These are phyloP conservation scores for Azolla pinnata DNA, from an alignment of 75 land plant species.

Conservation along the genomic window DNA sequence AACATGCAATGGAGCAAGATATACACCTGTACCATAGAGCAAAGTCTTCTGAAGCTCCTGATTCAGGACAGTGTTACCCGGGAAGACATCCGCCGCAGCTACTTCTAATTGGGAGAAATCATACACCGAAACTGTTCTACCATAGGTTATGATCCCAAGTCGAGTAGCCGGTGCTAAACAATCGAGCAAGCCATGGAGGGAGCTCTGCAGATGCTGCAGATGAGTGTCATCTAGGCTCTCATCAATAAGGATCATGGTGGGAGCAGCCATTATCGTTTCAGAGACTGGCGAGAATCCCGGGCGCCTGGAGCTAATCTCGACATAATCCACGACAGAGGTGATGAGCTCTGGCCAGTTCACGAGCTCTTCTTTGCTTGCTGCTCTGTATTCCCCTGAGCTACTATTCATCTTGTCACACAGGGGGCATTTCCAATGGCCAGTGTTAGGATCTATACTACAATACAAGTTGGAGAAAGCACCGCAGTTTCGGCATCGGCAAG, in stretches of 20 bases:
- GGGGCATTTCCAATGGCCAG: constrained; percentile 89
- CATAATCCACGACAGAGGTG: constrained; percentile 74
- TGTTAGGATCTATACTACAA: constrained; percentile 51
- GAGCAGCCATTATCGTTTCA: constrained; percentile 77
- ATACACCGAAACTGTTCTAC: constrained; percentile 85
- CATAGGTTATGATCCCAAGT: constrained; percentile 79
- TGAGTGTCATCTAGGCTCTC: constrained; percentile 86
- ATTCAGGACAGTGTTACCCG: constrained; percentile 58
- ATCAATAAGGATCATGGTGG: constrained; percentile 77
- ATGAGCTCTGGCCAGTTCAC: constrained; percentile 67
- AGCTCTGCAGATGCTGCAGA: constrained; percentile 84
- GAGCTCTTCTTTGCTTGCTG: constrained; percentile 58
- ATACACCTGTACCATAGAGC: constrained; percentile 90
- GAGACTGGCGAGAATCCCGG: constrained; percentile 79
- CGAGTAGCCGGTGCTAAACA: constrained; percentile 65
- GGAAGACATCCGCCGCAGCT: constrained; percentile 96
- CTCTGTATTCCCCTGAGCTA: constrained; percentile 79
- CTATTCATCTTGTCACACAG: constrained; percentile 73
- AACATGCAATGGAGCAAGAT: constrained; percentile 79
- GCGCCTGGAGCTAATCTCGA: constrained; percentile 53
- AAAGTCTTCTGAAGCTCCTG: constrained; percentile 70
- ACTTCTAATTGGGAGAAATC: constrained; percentile 76
- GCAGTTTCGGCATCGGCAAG: constrained; percentile 78
- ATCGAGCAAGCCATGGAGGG: constrained; percentile 93
- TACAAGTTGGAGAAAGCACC: constrained; percentile 83